phyloP scores from a whole-genome alignment of 768 basidiomycete genomes.

The Butyriboletus loyo region DNA sequence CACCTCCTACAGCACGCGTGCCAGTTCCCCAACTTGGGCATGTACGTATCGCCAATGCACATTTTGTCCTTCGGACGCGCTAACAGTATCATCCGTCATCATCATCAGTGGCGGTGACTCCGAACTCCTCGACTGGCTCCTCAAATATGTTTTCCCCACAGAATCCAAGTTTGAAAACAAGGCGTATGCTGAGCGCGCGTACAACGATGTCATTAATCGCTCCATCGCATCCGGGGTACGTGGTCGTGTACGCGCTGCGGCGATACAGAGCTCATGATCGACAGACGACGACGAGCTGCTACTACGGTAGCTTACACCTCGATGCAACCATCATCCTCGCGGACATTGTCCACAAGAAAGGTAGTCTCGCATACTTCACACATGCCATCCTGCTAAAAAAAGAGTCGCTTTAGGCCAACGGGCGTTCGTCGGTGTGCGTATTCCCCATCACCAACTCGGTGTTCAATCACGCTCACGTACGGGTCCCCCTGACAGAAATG shows the following conservation, averaged over 20 bases:
- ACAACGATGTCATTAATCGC: conserved; percentile 64
- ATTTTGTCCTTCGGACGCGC: not conserved
- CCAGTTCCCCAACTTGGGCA: conserved; percentile 41
- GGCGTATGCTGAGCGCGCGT: conserved; percentile 63
- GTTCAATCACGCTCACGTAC: conserved; percentile 7
- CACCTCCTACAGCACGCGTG: conserved; percentile 21
- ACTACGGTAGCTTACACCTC: conserved; percentile 80
- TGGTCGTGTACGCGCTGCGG: conserved; percentile 7
- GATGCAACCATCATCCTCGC: conserved; percentile 77
- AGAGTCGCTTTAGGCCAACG: conserved; percentile 59
- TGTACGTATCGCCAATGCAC: conserved; percentile 11
- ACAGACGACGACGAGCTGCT: conserved; percentile 87
- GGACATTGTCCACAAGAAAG: conserved; percentile 57
- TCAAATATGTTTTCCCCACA: conserved; percentile 78
- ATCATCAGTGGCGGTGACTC: conserved; percentile 66
- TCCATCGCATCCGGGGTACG: conserved; percentile 72
- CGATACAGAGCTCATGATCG: conserved; percentile 2
- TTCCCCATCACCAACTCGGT: not conserved
- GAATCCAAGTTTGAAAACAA: conserved; percentile 71
- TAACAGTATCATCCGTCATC: not conserved
- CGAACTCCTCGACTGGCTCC: conserved; percentile 84
- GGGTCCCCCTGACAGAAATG: conserved; percentile 19
- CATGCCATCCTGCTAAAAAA: not conserved
- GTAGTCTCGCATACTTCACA: conserved; percentile 30
- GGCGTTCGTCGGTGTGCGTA: conserved; percentile 77